A percentile compares a stretch with the other conserved stretches of the same genome.
Conservation (phyloP, 2,329 filamentous ascomycete species). For the Aureobasidium sp. region DNA sequence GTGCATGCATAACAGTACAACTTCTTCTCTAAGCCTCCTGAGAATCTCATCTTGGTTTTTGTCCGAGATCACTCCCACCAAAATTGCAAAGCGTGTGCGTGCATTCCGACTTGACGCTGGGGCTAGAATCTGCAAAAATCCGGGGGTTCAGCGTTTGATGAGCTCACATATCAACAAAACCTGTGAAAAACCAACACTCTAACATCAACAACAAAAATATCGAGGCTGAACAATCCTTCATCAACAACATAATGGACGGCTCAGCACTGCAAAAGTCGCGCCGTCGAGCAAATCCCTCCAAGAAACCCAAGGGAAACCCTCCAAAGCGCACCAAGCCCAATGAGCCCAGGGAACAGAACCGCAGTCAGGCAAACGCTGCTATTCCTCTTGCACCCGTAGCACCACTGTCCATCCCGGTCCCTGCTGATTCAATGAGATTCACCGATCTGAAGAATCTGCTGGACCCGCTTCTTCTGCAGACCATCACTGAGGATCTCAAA, state of each 20-base stretch:
- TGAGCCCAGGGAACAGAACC: conserved; percentile 1
- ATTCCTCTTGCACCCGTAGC: conserved; percentile 8
- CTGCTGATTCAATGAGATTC: conserved; percentile 45
- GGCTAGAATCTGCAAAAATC: too few species aligned
- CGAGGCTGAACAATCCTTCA: background rate
- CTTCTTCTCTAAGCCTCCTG: too few species aligned
- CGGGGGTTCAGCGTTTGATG: background rate
- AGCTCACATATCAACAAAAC: background rate
- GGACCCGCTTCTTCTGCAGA: conserved; percentile 75
- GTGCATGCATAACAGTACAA: too few species aligned
- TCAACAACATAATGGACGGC: background rate
- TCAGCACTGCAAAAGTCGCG: conserved; percentile 14
- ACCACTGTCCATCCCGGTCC: conserved; percentile 7
- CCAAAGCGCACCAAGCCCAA: conserved; percentile 7
- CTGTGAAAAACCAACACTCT: background rate
- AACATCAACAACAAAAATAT: background rate
- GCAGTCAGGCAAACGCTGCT: background rate
- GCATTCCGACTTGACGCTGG: too few species aligned
- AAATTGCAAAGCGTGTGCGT: too few species aligned
- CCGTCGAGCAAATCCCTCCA: conserved; percentile 11
- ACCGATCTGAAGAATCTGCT: conserved; percentile 68
- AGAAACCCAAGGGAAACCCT: conserved; percentile 7
- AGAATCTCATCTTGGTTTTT: too few species aligned
- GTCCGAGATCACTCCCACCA: too few species aligned
- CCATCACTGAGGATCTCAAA: conserved; percentile 27